phyloP scores from a whole-genome alignment of 2,329 filamentous ascomycete species.

The Neopestalotiopsis rosae region DNA sequence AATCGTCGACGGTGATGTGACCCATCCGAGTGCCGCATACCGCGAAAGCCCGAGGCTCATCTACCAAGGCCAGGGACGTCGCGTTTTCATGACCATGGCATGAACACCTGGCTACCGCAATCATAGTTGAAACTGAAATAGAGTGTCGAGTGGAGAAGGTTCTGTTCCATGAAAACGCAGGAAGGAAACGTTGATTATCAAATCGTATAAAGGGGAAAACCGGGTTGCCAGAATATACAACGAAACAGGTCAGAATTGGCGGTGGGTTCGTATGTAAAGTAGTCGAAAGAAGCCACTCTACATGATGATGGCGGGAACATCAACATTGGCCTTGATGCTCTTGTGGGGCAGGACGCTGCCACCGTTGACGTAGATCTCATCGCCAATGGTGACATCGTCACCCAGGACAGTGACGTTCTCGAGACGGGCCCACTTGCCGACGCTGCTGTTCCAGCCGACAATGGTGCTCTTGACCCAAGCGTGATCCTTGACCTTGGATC shows the following conservation, averaged over 20 bases:
- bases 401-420: constrained; percentile 98
- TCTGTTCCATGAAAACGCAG: constrained; percentile 17
- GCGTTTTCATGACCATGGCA: not conserved
- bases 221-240: constrained; percentile 21
- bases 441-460: constrained; percentile 96
- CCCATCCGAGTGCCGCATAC: too few species aligned
- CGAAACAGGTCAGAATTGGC: constrained; percentile 14
- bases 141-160: constrained; percentile 19
- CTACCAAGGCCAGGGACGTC: not conserved
- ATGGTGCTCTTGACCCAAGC: constrained; percentile 99
- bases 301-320: constrained; percentile 75
- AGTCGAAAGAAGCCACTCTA: constrained; percentile 39
- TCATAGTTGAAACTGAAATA: constrained; percentile 21
- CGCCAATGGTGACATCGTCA: constrained; percentile 96
- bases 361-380: constrained; percentile 98
- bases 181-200: constrained; percentile 19
- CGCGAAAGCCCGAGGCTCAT: not conserved
- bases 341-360: constrained; percentile 96
- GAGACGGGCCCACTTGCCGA: constrained; percentile 93
- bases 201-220: constrained; percentile 20
- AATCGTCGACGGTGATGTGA: not conserved
- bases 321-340: constrained; percentile 98
- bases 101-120: constrained; percentile 19
- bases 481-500: constrained; percentile 96
- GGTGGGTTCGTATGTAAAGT: not conserved